Conservation (phyloP, 495 filamentous ascomycete species). For the Rhypophila decipiens region DNA sequence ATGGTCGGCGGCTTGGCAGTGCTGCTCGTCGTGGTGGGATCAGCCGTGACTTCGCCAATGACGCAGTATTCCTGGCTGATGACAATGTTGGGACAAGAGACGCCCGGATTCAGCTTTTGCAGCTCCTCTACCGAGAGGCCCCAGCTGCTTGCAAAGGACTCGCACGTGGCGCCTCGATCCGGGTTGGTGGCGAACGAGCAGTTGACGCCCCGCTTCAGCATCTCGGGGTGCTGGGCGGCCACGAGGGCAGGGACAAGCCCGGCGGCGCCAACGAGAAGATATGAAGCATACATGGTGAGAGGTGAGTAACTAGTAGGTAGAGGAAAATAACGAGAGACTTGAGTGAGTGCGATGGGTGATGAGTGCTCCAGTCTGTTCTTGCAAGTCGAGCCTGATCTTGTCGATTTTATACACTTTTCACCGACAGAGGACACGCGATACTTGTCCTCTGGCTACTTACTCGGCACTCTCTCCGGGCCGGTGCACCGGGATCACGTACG, state of each 20-base stretch:
- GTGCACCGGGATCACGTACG: neutral
- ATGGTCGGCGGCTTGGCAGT: conserved; percentile 6
- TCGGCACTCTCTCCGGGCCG: neutral
- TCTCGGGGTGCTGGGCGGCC: neutral
- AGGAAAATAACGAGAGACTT: neutral
- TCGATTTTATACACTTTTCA: neutral
- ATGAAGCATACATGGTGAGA: conserved; percentile 3
- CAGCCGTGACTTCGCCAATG: conserved; percentile 12
- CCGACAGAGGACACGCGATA: neutral
- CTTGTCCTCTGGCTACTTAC: neutral
- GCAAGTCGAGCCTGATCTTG: neutral
- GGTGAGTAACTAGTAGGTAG: neutral
- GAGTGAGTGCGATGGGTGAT: neutral
- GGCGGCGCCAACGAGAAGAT: neutral
- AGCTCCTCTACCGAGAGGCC: conserved; percentile 12
- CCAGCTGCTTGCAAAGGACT: conserved; percentile 14
- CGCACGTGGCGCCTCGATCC: conserved; percentile 14
- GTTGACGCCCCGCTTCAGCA: conserved; percentile 12
- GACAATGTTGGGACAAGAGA: conserved; percentile 17
- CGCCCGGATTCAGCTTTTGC: conserved; percentile 14
- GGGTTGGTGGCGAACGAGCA: conserved; percentile 6
- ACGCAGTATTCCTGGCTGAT: conserved; percentile 19
- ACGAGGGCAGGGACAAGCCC: neutral
- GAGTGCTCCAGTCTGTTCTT: neutral
- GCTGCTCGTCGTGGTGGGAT: conserved; percentile 3